Conservation (phyloP, 2,329 filamentous ascomycete species). For the Diaporthe eres region DNA sequence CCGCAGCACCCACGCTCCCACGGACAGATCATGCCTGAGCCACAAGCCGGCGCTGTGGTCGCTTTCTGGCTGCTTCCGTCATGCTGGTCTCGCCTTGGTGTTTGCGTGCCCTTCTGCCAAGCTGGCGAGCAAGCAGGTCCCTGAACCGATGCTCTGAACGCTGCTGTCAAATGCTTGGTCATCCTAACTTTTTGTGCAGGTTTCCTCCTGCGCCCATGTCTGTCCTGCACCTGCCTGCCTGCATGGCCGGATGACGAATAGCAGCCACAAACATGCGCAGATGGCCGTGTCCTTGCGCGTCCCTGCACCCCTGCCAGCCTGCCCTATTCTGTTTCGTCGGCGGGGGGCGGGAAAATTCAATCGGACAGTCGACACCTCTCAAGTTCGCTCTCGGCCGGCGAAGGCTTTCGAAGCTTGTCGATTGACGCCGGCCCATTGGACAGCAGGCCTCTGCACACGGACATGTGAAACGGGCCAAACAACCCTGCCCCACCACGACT, state of each 20-base stretch:
- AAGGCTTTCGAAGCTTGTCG: constrained; percentile 18
- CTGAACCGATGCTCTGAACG: not conserved
- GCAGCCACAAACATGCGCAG: constrained; percentile 13
- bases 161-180: constrained; percentile 7
- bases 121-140: constrained; percentile 9
- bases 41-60: not conserved
- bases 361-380: constrained; percentile 13
- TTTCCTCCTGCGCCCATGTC: constrained; percentile 10
- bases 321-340: constrained; percentile 8
- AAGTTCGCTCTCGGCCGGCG: constrained; percentile 10
- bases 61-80: constrained; percentile 19
- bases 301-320: not conserved
- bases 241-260: constrained; percentile 15
- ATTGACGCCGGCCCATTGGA: constrained; percentile 23
- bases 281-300: not conserved
- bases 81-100: not conserved
- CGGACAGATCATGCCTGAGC: constrained; percentile 15
- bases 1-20: constrained; percentile 6
- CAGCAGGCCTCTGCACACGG: constrained; percentile 27
- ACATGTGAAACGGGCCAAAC: constrained; percentile 31
- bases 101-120: not conserved
- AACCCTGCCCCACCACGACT: constrained; percentile 25
- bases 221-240: not conserved
- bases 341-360: constrained; percentile 12
- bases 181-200: not conserved